Conservation (phyloP, 2,329 filamentous ascomycete genomes). For the Pseudocercospora vitis region DNA sequence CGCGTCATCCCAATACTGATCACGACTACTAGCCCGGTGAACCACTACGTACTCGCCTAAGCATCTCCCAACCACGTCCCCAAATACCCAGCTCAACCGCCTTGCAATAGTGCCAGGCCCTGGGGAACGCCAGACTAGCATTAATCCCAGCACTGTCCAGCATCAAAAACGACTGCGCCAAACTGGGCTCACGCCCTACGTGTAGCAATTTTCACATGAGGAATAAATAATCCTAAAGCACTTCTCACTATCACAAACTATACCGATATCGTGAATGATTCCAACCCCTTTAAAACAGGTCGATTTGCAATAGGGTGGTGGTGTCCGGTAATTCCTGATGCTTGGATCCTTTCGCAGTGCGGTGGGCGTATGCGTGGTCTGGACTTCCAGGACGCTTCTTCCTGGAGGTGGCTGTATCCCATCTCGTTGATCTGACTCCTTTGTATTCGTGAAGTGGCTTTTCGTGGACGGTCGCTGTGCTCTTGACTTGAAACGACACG, state of each 20-base stretch:
- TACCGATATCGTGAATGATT: too few relatives aligned
- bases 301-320: slow-evolving; percentile 28
- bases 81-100: slow-evolving; percentile 28
- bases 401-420: slow-evolving; percentile 30
- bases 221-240: slow-evolving; percentile 36
- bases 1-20: slow-evolving; percentile 24
- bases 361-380: slow-evolving; percentile 31
- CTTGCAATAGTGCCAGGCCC: slow-evolving; percentile 31
- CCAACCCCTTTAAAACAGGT: too few relatives aligned
- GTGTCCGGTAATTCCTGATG: slow-evolving; percentile 28
- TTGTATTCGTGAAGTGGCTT: slow-evolving; percentile 25
- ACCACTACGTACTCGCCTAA: slow-evolving; percentile 27
- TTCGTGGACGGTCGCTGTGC: slow-evolving; percentile 17
- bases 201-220: slow-evolving; percentile 35
- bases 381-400: slow-evolving; percentile 34
- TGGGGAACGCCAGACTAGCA: slow-evolving; percentile 33
- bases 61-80: slow-evolving; percentile 32
- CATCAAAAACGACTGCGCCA: slow-evolving; percentile 33
- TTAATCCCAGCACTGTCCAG: slow-evolving; percentile 33
- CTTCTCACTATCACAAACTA: slow-evolving; percentile 28
- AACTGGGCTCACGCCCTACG: slow-evolving; percentile 27
- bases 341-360: slow-evolving; percentile 28
- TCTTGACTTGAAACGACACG: slow-evolving; percentile 27
- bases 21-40: slow-evolving; percentile 24
- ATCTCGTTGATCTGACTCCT: slow-evolving; percentile 32